phyloP scores from a whole-genome alignment of 495 filamentous ascomycete species.

The Hypoxylon trugodes region DNA sequence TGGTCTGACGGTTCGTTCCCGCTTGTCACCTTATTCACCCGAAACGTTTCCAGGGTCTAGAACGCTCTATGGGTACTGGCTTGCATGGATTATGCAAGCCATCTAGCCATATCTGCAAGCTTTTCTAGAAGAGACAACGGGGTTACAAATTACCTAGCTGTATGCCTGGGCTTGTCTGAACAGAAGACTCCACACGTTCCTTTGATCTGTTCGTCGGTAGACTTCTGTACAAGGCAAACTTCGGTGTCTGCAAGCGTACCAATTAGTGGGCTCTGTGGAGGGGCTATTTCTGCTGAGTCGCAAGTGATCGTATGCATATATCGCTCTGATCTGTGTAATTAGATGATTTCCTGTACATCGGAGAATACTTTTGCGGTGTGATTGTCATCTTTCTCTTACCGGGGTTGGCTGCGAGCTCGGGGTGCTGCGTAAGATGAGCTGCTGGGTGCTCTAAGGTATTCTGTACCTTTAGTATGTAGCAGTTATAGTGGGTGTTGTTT shows the following conservation, averaged over 20 bases:
- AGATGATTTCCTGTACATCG: constrained; percentile 34
- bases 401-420: constrained; percentile 34
- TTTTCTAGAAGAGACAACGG: constrained; percentile 39
- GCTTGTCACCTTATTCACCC: constrained; percentile 42
- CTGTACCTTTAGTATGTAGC: constrained; percentile 11
- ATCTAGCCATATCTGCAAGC: constrained; percentile 38
- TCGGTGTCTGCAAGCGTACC: constrained; percentile 40
- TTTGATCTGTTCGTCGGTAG: constrained; percentile 29
- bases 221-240: constrained; percentile 40
- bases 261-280: constrained; percentile 37
- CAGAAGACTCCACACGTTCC: constrained; percentile 38
- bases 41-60: constrained; percentile 36
- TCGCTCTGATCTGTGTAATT: constrained; percentile 38
- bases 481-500: constrained; percentile 27
- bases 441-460: constrained; percentile 25
- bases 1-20: constrained; percentile 34
- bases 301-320: constrained; percentile 36
- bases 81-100: constrained; percentile 41
- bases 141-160: constrained; percentile 39
- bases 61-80: constrained; percentile 37
- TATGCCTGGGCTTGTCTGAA: constrained; percentile 35
- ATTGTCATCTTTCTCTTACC: constrained; percentile 38
- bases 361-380: constrained; percentile 39
- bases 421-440: constrained; percentile 30
- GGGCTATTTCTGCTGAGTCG: constrained; percentile 18